Evolutionary conservation across 805 yeast genomes (phyloP).

Genomic region (Naumovozyma castellii): DNA sequence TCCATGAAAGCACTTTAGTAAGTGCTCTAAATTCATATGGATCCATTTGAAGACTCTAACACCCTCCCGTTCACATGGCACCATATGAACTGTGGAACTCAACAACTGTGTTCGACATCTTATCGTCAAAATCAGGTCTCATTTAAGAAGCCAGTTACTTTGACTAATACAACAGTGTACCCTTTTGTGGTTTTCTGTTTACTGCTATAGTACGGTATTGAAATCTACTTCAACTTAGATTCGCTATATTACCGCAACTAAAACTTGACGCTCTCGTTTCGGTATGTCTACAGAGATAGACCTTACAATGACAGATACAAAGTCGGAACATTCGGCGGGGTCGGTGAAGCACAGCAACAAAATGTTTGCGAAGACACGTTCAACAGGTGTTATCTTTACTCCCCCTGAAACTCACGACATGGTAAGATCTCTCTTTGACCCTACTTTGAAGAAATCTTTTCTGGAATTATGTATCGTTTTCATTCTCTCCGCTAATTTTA

Average conservation of each 20-base stretch:
- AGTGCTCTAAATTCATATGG: too few species aligned
- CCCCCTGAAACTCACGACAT: constrained; percentile 63
- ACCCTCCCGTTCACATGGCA: neutral
- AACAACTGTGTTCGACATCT: neutral
- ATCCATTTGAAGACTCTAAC: too few species aligned
- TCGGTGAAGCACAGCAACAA: neutral
- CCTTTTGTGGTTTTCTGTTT: neutral
- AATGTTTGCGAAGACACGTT: constrained; percentile 21
- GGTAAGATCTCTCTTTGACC: constrained; percentile 75
- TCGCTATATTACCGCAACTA: too few species aligned
- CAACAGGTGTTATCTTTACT: constrained; percentile 26
- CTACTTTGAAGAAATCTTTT: constrained; percentile 56
- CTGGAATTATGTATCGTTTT: constrained; percentile 53
- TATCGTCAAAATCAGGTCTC: too few species aligned
- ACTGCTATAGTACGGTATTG: too few species aligned
- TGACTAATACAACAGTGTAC: too few species aligned
- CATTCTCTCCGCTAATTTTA: constrained; percentile 31
- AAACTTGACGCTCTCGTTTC: too few species aligned
- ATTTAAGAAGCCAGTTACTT: too few species aligned
- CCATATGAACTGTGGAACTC: neutral
- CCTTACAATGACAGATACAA: too few species aligned
- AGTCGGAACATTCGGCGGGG: too few species aligned
- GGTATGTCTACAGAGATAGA: too few species aligned
- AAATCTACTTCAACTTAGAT: neutral
- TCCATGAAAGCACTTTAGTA: too few species aligned